Evolutionary conservation across 2,329 filamentous ascomycete species (phyloP).

Genomic region (Aspergillus brasiliensis): DNA sequence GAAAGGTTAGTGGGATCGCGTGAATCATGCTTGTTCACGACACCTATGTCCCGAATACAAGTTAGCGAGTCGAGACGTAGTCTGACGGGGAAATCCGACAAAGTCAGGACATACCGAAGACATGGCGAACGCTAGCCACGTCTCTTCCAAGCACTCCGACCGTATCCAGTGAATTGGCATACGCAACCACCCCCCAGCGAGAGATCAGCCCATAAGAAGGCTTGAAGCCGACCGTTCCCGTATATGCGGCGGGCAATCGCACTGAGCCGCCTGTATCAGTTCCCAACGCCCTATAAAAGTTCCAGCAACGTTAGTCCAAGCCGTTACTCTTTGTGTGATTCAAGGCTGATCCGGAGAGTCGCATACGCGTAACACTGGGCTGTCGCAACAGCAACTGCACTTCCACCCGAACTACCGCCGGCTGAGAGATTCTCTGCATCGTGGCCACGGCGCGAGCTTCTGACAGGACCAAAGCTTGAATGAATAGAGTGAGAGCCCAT

Average conservation of each 20-base stretch:
- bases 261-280: constrained; percentile 94
- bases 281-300: constrained; percentile 66
- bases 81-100: background rate
- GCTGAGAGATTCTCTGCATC: constrained; percentile 60
- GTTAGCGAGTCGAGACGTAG: constrained; percentile 17
- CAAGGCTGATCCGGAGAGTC: background rate
- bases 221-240: constrained; percentile 81
- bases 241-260: constrained; percentile 83
- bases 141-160: constrained; percentile 72
- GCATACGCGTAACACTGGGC: constrained; percentile 62
- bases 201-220: constrained; percentile 88
- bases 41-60: constrained; percentile 37
- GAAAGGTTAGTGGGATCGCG: constrained; percentile 75
- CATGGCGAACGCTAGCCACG: constrained; percentile 53
- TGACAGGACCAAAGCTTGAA: constrained; percentile 68
- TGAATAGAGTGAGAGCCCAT: constrained; percentile 83
- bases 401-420: constrained; percentile 91
- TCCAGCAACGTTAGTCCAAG: constrained; percentile 5
- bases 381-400: constrained; percentile 77
- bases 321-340: background rate
- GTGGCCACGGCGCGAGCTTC: constrained; percentile 48
- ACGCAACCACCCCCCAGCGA: constrained; percentile 82
- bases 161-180: constrained; percentile 90
- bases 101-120: constrained; percentile 52
- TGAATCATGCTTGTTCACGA: constrained; percentile 63